A percentile compares a stretch with the other conserved stretches of the same genome.
These are phyloP conservation scores for Plasmodiophora brassicae DNA, from an alignment of 208 protist genomes.

Conservation along the genomic window DNA sequence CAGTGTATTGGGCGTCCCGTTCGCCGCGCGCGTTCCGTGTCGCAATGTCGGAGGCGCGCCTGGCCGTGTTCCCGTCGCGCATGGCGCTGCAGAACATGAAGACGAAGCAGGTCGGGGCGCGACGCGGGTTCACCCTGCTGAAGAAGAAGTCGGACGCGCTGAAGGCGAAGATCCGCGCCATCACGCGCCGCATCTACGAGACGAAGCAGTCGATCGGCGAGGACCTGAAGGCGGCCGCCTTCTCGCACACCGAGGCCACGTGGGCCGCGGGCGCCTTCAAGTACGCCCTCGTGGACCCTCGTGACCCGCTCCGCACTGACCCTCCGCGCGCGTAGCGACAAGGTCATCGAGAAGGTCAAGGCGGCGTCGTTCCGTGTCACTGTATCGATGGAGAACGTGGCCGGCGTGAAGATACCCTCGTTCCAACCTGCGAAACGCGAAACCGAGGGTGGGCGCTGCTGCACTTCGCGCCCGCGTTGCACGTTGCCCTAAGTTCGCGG, in stretches of 20 bases:
- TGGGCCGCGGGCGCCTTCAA: slow-evolving; percentile 34
- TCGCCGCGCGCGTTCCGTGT: too few relatives aligned
- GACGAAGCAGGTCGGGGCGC: slow-evolving; percentile 70
- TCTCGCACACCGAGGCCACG: slow-evolving; percentile 34
- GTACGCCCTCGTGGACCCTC: background rate
- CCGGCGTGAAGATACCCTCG: slow-evolving; percentile 85
- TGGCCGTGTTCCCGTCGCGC: slow-evolving; percentile 37
- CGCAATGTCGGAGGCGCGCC: slow-evolving; percentile 12
- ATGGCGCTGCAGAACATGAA: slow-evolving; percentile 53
- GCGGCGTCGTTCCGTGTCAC: slow-evolving; percentile 68
- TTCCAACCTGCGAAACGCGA: slow-evolving; percentile 70
- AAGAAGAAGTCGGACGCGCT: slow-evolving; percentile 99
- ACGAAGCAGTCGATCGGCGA: slow-evolving; percentile 50
- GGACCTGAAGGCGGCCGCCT: slow-evolving; percentile 35
- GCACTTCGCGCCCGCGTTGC: background rate
- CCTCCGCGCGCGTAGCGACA: background rate
- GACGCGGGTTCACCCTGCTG: slow-evolving; percentile 95
- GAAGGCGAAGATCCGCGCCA: slow-evolving; percentile 83
- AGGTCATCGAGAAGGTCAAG: slow-evolving; percentile 49
- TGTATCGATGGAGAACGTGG: slow-evolving; percentile 90
- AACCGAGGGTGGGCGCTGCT: background rate
- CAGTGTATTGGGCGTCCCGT: too few relatives aligned
- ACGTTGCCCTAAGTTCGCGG: background rate
- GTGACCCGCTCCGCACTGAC: background rate
- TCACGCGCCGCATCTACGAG: slow-evolving; percentile 80